Percentiles rank a stretch among this genome's conserved stretches.
Evolutionary conservation across 768 basidiomycete genomes (phyloP).

Genomic region (Mycena leptocephala): DNA sequence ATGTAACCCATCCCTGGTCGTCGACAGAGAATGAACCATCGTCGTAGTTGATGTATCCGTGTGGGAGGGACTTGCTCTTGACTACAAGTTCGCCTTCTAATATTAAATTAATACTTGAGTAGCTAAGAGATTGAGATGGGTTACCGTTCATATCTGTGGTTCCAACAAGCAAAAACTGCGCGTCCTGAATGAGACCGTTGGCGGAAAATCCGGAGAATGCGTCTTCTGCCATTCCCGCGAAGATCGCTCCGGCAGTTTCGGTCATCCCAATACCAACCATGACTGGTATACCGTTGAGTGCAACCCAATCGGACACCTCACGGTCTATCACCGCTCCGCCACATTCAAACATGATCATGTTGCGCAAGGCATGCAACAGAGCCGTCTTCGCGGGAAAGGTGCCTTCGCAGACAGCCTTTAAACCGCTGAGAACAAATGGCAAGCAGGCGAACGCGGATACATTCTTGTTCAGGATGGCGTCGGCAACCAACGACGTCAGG

Average conservation of each 20-base stretch:
- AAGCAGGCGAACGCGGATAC: slow-evolving; percentile 20
- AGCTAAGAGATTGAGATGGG: neutral
- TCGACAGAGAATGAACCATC: slow-evolving; percentile 31
- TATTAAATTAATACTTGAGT: neutral
- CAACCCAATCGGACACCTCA: slow-evolving; percentile 17
- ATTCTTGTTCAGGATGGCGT: slow-evolving; percentile 16
- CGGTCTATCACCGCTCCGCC: slow-evolving; percentile 23
- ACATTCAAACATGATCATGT: slow-evolving; percentile 29
- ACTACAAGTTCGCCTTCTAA: slow-evolving; percentile 36
- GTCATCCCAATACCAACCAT: slow-evolving; percentile 36
- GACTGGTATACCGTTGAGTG: slow-evolving; percentile 8
- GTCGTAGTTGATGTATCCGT: slow-evolving; percentile 28
- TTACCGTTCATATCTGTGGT: neutral
- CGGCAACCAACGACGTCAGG: neutral
- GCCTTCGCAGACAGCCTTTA: slow-evolving; percentile 27
- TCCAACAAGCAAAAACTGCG: slow-evolving; percentile 16
- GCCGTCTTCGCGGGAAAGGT: neutral
- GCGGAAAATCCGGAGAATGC: slow-evolving; percentile 1
- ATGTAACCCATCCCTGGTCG: slow-evolving; percentile 22
- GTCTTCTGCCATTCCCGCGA: slow-evolving; percentile 21
- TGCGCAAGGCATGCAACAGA: slow-evolving; percentile 5
- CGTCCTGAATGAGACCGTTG: slow-evolving; percentile 17
- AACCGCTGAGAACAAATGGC: slow-evolving; percentile 23
- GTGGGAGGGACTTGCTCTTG: slow-evolving; percentile 23
- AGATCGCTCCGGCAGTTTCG: slow-evolving; percentile 28